Base-by-base conservation (phyloP, 2,329 filamentous ascomycete genomes). In the Allantophomopsis cytisporea region DNA sequence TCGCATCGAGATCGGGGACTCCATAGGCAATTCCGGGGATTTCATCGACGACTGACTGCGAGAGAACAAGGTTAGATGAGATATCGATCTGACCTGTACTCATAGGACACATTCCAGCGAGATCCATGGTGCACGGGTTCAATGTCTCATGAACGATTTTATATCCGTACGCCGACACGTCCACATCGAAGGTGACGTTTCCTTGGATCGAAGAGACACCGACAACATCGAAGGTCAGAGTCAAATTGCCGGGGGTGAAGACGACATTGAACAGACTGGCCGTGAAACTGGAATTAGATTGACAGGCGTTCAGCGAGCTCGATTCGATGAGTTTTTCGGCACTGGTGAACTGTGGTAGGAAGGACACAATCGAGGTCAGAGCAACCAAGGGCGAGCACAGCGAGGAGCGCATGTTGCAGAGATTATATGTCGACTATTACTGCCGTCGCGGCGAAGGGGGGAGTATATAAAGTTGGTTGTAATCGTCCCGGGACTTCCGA, bases 1-100 rank as follows among this genome's bases (percentile, higher is more conserved):
- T 80, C 45, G 86, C 87, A 59, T 96, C 89, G 39, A 95, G 70
- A 67, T 95, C 89, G 37, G 88, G 88, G 34, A 96, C 82, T 38
- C 73, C 80, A 63, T 91, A 96, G 39, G 86, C 83, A 54, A 95
- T 89, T 37, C 74, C 75, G 42, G 88, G 88, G 52, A 96, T 78
- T 39, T 73, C 60, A 17, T 64, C 61, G 43, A 84, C 62, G 31
- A 81, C 73, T 18, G 68, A 63, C 11, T 60, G 49, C 8, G 66
- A 61, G 37, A 91, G 62, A 2, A 64, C 59, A 30, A 89, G 56
- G 52, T 82, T 83, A 54, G 86, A 86, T 38, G 74, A 69, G 53
- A 94, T 71, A 40, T 81, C 73, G 55, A 94, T 80, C 51, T 83
- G 80, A 48, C 86, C 87, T 7, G 85, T 76, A 46, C 76, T 82